Conservation (phyloP, 1,284 basidiomycete genomes). For the Cryptococcus sp. region DNA sequence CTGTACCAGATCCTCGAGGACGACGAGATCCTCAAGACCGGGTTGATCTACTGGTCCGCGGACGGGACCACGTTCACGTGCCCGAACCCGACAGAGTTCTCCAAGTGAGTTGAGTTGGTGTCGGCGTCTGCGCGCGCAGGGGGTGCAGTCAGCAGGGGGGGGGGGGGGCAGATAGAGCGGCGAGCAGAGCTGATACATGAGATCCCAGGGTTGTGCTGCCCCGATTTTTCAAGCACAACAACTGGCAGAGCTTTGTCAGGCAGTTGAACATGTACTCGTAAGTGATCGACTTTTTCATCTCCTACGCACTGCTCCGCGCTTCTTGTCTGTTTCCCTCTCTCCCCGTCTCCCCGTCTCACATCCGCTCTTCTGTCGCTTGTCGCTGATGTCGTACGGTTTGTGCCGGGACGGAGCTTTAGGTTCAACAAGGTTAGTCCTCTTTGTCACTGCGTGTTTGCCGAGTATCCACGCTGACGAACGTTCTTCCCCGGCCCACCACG, state of each 20-base stretch:
- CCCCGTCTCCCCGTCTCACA: too few species aligned
- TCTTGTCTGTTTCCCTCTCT: too few species aligned
- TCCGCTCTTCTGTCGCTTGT: too few species aligned
- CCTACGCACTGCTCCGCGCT: too few species aligned
- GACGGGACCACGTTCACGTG: constrained; percentile 51
- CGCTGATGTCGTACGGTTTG: too few species aligned
- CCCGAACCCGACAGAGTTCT: constrained; percentile 50
- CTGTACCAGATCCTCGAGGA: constrained; percentile 51
- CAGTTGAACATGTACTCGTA: constrained; percentile 53
- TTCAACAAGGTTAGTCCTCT: constrained; percentile 41
- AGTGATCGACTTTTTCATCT: constrained; percentile 14
- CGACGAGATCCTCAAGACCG: constrained; percentile 40
- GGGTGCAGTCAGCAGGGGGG: too few species aligned
- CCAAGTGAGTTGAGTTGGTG: constrained; percentile 36
- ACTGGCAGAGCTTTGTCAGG: constrained; percentile 53
- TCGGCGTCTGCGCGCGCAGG: too few species aligned
- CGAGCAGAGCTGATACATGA: neutral
- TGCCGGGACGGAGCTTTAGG: constrained; percentile 20
- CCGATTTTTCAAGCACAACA: constrained; percentile 53
- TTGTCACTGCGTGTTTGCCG: too few species aligned
- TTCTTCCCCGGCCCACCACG: neutral
- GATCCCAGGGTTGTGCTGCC: constrained; percentile 45
- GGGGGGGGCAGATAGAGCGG: neutral
- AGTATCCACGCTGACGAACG: neutral
- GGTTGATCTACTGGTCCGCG: constrained; percentile 47